Base-by-base conservation (phyloP, 805 yeast species). In the Saturnispora bothae region DNA sequence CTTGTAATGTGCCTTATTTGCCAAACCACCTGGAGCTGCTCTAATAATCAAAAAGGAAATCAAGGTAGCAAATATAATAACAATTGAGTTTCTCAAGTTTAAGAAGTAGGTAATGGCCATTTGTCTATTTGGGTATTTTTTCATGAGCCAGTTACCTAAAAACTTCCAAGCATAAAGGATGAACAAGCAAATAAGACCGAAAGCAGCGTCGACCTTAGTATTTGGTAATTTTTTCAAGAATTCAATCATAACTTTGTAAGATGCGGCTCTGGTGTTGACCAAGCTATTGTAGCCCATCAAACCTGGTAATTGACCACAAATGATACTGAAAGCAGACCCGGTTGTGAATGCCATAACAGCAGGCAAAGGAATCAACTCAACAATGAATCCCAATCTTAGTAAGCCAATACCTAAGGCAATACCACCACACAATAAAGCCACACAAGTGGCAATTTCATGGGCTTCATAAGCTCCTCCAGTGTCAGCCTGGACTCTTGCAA, bases 311-410 rank as follows among this genome's bases (percentile, higher is more conserved):
- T 88, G 96, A 18, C 96, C 96, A 43, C 67, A 59, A 26, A 80
- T 66, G 53, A 88, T 88, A 51, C 68, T 78, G 51, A 88, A 71
- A 2, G 96, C 95, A 4, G 96, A 86, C 37, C 96, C 96, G 25
- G 89, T 71, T 89, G 88, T 88, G 65, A 86, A 88, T 0, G 96
- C 96, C 61, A 85, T 68, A 30, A 88, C 95, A 1, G 95, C 94
- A 33, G 95, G 95, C 52, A 79, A 67, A 3, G 96, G 84, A 51
- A 88, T 85, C 54, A 82, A 76, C 59, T 88, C 96, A 31, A 88
- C 75, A 37, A 88, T 66, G 62, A 88, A 88, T 0, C 96, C 96
- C 18, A 88, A 64, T 51, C 96, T 70, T 45, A 85, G 60, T 6
- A 88, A 38, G 46, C 96, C 96, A 42, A 86, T 61, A 39, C 85